Base-by-base conservation (phyloP, 495 filamentous ascomycete genomes). In the Pseudevernia furfuracea region DNA sequence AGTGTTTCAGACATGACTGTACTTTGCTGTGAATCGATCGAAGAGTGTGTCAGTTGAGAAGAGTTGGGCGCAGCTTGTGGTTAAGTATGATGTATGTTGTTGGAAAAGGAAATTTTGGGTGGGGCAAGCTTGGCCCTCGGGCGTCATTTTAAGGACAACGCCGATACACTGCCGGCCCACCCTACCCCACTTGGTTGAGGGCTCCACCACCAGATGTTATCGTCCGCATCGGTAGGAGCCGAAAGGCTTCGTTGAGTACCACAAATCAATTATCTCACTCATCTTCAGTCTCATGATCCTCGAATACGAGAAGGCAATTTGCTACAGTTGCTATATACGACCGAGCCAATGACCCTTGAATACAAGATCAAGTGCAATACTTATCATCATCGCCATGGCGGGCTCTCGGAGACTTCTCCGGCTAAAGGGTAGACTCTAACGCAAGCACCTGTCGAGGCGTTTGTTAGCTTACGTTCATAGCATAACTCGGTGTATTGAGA, bases 351-450 rank as follows among this genome's bases (percentile, higher is more conserved):
- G 6, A 19, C 15, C 52, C 30, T 34, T 21, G 17, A 4, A 23
- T 23, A 36, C 23, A 56, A 57, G 37, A 36, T 37, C 38, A 57
- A 49, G 38, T 44, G 57, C 28, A 36, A 39, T 58, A n/a, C n/a
- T n/a, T n/a, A 37, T 30, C 57, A 15, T 53, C 25, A 15, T 36
- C 23, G 34, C 32, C 48, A 32, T 43, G 19, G 25, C 53, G 9
- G 17, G 21, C 23, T 36, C 36, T 14, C 12, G 28, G 12, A 28
- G 15, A 23, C 53, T 39, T 9, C 6, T 53, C 3, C 30, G 15
- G 36, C 59, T 60, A 71, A 9, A 71, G 55, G 19, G 68, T 71
- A 38, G 70, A 63, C 62, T 71, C 70, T 28, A 71, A 59, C 12
- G 70, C 70, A 38, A 71, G 68, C n/a, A 71, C 68, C 70, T 71